Evolutionary conservation across 805 yeast species (phyloP).

Genomic region (Sugiyamaella marilandica): DNA sequence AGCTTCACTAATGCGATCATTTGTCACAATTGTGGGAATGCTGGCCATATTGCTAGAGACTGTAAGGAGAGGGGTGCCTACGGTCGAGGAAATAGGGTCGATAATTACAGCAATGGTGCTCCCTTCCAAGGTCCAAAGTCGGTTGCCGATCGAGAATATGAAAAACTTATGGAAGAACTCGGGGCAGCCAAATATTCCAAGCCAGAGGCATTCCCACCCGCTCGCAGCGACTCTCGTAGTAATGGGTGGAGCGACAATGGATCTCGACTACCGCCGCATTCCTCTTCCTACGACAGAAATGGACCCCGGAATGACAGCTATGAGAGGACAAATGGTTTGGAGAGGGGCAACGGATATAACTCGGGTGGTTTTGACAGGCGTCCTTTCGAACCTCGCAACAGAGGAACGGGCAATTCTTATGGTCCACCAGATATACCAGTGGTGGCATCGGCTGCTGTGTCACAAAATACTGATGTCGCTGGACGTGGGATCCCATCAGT

Average conservation of each 20-base stretch:
- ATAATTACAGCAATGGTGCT: constrained; percentile 4
- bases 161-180: constrained; percentile 47
- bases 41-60: constrained; percentile 86
- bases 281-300: not conserved
- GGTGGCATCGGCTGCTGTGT: constrained; percentile 10
- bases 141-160: constrained; percentile 45
- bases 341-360: not conserved
- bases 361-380: not conserved
- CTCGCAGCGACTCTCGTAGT: not conserved
- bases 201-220: too few relatives aligned
- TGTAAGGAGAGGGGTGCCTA: constrained; percentile 46
- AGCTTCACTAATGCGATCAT: constrained; percentile 51
- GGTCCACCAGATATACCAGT: not conserved
- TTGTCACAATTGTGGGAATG: constrained; percentile 73
- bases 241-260: not conserved
- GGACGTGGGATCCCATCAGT: constrained; percentile 2
- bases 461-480: constrained; percentile 6
- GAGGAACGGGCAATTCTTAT: not conserved
- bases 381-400: not conserved
- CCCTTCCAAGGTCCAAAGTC: constrained; percentile 7
- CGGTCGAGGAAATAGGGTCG: constrained; percentile 8
- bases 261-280: not conserved
- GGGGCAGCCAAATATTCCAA: constrained; percentile 27
- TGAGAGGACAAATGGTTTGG: not conserved
- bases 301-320: not conserved